Evolutionary conservation across 1,139 yeast genomes (phyloP).

Genomic region (Hansenula lynferdii): DNA sequence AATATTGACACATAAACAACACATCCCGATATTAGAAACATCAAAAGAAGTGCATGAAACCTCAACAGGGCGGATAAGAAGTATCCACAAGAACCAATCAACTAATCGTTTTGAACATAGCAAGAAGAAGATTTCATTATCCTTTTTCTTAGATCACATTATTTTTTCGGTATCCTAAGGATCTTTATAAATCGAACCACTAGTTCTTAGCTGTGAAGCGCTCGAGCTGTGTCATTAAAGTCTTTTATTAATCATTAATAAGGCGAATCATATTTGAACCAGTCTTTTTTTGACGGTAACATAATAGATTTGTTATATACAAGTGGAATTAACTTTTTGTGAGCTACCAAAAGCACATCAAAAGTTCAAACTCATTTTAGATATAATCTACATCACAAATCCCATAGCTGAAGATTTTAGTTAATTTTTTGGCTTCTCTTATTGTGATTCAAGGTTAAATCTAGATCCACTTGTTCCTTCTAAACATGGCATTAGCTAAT

Average conservation of each 20-base stretch:
- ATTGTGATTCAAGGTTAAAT: too few relatives aligned
- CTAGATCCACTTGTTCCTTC: background rate
- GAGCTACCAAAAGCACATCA: too few relatives aligned
- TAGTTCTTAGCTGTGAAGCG: background rate
- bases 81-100: background rate
- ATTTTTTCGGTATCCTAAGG: too few relatives aligned
- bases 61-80: too few relatives aligned
- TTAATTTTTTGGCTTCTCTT: slow-evolving; percentile 13
- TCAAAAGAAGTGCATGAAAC: too few relatives aligned
- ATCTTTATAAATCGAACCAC: background rate
- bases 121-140: slow-evolving; percentile 3
- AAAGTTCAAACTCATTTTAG: too few relatives aligned
- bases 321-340: too few relatives aligned
- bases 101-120: background rate
- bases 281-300: too few relatives aligned
- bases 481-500: slow-evolving; percentile 49
- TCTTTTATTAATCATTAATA: too few relatives aligned
- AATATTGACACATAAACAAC: background rate
- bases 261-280: background rate
- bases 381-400: background rate
- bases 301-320: too few relatives aligned
- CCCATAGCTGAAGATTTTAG: slow-evolving; percentile 16
- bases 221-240: too few relatives aligned
- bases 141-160: background rate
- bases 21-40: too few relatives aligned